Evolutionary conservation across 257 asterid genomes (phyloP).

Genomic region (Phtheirospermum japonicum): DNA sequence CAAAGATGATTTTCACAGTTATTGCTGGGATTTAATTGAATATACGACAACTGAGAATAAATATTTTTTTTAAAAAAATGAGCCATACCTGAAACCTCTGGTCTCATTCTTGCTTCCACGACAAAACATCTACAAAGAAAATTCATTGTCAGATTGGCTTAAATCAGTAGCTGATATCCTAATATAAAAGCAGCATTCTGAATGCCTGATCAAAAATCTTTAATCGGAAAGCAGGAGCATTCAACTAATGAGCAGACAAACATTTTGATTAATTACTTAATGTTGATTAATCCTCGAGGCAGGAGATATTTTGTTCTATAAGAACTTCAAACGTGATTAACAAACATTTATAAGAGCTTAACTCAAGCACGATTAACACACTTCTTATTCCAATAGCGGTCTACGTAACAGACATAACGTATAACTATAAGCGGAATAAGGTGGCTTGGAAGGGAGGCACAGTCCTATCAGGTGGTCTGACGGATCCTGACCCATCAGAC

Average conservation of each 20-base stretch:
- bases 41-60: background rate
- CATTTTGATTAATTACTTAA: background rate
- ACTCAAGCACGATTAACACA: slow-evolving; percentile 1
- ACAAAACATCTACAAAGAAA: slow-evolving; percentile 72
- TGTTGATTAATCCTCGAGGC: background rate
- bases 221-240: background rate
- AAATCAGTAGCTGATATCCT: slow-evolving; percentile 26
- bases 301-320: slow-evolving; percentile 7
- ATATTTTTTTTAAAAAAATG: background rate
- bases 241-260: slow-evolving; percentile 2
- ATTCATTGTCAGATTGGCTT: slow-evolving; percentile 23
- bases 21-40: background rate
- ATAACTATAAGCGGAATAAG: slow-evolving; percentile 2
- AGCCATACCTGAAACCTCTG: slow-evolving; percentile 80
- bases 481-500: no score
- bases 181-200: background rate
- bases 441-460: background rate
- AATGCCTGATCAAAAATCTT: background rate
- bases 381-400: slow-evolving; percentile 7
- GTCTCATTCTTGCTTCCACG: slow-evolving; percentile 94
- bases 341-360: background rate
- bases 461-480: no score
- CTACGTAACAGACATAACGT: background rate
- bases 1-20: background rate
- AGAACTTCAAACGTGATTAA: background rate